These are phyloP conservation scores for Picochlorum sp. DNA, from an alignment of 139 green algal species.

Conservation along the genomic window DNA sequence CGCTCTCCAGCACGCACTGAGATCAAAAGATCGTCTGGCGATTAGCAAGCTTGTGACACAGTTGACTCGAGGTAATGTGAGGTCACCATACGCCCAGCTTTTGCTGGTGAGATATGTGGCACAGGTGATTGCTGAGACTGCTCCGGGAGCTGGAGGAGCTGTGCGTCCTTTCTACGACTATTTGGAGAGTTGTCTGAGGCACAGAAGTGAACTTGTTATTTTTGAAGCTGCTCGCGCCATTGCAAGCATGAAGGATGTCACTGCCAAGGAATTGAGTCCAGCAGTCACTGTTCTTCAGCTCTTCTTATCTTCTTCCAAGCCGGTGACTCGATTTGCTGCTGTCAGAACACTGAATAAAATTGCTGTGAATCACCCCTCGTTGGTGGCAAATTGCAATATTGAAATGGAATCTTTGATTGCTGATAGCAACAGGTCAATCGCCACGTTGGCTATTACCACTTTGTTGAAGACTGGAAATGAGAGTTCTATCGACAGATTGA, in stretches of 20 bases:
- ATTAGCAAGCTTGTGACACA: conserved; percentile 95
- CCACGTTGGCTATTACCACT: conserved; percentile 97
- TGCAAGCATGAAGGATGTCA: conserved; percentile 82
- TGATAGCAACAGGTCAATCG: conserved; percentile 91
- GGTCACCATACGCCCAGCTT: conserved; percentile 90
- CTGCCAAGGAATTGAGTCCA: conserved; percentile 79
- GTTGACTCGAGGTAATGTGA: conserved; percentile 69
- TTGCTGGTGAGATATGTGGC: conserved; percentile 89
- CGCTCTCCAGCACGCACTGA: conserved; percentile 85
- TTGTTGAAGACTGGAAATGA: conserved; percentile 99
- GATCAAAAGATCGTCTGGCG: conserved; percentile 84
- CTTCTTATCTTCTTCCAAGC: conserved; percentile 93
- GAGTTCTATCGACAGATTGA: conserved; percentile 89
- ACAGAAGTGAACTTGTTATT: conserved; percentile 75
- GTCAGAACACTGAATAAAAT: conserved; percentile 90
- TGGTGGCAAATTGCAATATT: conserved; percentile 97
- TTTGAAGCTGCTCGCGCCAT: conserved; percentile 95
- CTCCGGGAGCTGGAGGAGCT: conserved; percentile 37
- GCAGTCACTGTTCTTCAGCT: conserved; percentile 98
- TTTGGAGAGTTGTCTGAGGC: conserved; percentile 89
- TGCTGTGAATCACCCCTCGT: conserved; percentile 86
- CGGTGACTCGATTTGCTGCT: conserved; percentile 89
- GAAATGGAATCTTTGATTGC: conserved; percentile 97
- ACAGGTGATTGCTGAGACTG: conserved; percentile 62
- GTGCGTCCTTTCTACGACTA: conserved; percentile 94